These are phyloP conservation scores for Ehretia macrophylla DNA, from an alignment of 257 asterid species.

Conservation along the genomic window DNA sequence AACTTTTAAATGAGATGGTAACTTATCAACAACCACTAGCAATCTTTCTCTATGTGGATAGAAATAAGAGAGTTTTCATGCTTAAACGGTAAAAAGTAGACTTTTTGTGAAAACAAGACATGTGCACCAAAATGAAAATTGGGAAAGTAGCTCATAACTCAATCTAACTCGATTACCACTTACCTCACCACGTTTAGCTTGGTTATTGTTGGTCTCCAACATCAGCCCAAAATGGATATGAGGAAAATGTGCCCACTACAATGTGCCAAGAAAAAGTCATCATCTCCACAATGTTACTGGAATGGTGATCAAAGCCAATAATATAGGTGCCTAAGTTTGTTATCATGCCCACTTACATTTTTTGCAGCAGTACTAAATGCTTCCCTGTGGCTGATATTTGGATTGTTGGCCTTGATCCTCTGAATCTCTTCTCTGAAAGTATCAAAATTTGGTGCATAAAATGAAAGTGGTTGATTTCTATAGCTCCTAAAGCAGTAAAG, in stretches of 20 bases:
- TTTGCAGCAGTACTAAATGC: constrained; percentile 95
- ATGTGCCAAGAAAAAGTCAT: constrained; percentile 13
- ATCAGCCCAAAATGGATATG: constrained; percentile 90
- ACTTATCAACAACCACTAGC: too few species aligned
- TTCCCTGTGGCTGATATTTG: constrained; percentile 84
- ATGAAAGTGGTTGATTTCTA: background rate
- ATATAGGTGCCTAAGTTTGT: constrained; percentile 1
- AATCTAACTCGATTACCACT: constrained; percentile 5
- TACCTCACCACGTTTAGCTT: constrained; percentile 46
- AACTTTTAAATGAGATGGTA: too few species aligned
- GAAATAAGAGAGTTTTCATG: too few species aligned
- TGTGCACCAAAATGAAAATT: background rate
- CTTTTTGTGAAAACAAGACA: background rate
- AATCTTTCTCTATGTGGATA: too few species aligned
- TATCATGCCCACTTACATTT: constrained; percentile 43
- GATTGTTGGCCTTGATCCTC: constrained; percentile 82
- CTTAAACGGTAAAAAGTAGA: too few species aligned
- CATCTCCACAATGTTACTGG: background rate
- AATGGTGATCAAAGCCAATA: background rate
- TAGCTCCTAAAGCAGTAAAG: background rate
- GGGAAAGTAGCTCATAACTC: background rate
- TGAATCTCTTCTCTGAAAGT: constrained; percentile 77
- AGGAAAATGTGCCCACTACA: constrained; percentile 93
- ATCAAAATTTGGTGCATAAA: background rate
- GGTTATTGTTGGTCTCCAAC: constrained; percentile 63